Base-by-base conservation (phyloP, 2,329 filamentous ascomycete genomes). In the Talaromyces pinophilus region DNA sequence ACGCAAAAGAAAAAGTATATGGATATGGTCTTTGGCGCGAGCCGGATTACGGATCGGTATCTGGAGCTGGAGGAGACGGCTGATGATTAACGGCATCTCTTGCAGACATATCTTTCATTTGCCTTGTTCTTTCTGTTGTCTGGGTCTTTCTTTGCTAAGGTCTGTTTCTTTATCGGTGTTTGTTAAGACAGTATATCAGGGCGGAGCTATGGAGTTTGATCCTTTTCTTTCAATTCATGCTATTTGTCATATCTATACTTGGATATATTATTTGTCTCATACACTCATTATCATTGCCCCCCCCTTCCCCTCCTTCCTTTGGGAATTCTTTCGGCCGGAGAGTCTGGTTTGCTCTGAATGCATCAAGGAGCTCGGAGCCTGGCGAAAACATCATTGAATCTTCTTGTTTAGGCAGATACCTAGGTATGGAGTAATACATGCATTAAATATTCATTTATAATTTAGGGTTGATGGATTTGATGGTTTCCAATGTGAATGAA, bases 1-100 rank as follows among this genome's bases (percentile, higher is more conserved):
- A 85, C 86, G 70, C 94, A 97, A 81, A 95, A 94, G 82, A 86
- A 87, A 66, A 92, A 92, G 78, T 82, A 95, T 71, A 88, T 95
- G 85, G 89, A 94, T 80, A 87, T 91, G 78, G 79, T 96, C 2
- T 94, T 91, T 76, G 90, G 88, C 4, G 77, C 79, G 1, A 79
- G 79, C 11, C 74, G 40, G 2, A 19, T 35, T 48, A 60, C 40
- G 11, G 44, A 64, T 38, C 57, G 42, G 17, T 64, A 67, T 61
- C 66, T 62, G n/a, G 62, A 61, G 19, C 54, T 67, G 15, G 65
- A 67, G 22, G 63, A 65, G 19, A 54, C 38, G 2, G 55, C 30
- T 17, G 65, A 55, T 22, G 54, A 46, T 46, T 65, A 25, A 17
- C 28, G 17, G 22, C 22, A 17, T 50, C 46, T 25, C 44, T 28